Percentiles rank a stretch among this genome's conserved stretches.
phyloP scores from a whole-genome alignment of 2,329 filamentous ascomycete genomes.

The Pyricularia pennisetigena region DNA sequence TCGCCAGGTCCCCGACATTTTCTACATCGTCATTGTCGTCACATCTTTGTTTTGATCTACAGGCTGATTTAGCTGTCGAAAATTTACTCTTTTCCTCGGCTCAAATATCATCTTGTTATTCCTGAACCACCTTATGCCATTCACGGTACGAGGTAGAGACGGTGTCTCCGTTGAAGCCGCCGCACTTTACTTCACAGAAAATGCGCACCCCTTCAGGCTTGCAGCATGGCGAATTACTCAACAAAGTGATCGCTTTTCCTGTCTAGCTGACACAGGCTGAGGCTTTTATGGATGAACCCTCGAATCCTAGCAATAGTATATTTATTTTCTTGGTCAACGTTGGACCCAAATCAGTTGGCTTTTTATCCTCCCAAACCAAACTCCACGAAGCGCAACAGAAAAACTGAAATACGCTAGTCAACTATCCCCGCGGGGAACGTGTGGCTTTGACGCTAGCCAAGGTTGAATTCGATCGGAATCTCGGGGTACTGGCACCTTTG shows the following conservation, averaged over 20 bases:
- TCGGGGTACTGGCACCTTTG: neutral
- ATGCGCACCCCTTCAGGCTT: neutral
- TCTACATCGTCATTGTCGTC: neutral
- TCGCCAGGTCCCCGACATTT: neutral
- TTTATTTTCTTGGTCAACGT: neutral
- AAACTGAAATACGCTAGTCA: neutral
- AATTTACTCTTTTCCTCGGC: neutral
- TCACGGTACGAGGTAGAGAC: neutral
- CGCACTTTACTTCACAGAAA: neutral
- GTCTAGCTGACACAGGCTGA: too few species aligned
- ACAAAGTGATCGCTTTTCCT: neutral
- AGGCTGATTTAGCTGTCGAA: neutral
- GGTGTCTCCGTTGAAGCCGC: neutral
- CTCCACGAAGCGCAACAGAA: neutral
- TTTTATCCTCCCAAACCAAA: neutral
- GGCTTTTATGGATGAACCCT: too few species aligned
- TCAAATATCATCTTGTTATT: neutral
- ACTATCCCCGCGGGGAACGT: neutral
- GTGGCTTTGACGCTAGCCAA: neutral
- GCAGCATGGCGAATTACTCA: neutral
- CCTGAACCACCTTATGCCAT: neutral
- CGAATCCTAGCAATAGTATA: neutral
- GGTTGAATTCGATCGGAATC: neutral
- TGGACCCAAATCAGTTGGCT: neutral
- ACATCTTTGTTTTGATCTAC: neutral